Percentiles rank a stretch among this genome's conserved stretches.
phyloP scores from a whole-genome alignment of 805 yeast species.

The Lipomyces starkeyi region DNA sequence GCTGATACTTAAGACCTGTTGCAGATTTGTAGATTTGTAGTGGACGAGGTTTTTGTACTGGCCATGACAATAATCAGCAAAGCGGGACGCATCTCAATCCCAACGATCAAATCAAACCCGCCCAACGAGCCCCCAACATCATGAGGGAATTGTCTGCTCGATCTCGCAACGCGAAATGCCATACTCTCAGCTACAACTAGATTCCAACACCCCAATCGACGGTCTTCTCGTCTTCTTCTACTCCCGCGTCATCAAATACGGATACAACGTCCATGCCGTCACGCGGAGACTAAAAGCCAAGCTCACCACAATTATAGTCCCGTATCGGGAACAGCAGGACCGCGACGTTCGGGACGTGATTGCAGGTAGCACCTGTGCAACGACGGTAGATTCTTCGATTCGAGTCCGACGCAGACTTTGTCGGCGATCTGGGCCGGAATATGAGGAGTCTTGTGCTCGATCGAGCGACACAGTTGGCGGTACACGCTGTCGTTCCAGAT shows the following conservation, averaged over 20 bases:
- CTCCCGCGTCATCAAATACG: slow-evolving; percentile 18
- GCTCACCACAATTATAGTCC: background rate
- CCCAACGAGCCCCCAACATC: no score
- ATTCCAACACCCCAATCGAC: background rate
- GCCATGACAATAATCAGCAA: no score
- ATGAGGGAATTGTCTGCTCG: no score
- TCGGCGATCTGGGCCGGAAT: background rate
- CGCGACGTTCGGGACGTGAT: background rate
- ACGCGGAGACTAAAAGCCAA: background rate
- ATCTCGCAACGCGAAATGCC: background rate
- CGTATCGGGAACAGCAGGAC: background rate
- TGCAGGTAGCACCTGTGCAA: background rate
- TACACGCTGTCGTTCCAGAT: background rate
- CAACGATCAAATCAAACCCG: no score
- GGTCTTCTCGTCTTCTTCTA: slow-evolving; percentile 9
- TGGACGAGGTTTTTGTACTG: no score
- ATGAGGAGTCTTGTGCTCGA: background rate
- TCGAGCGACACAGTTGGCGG: background rate
- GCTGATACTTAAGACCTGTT: no score
- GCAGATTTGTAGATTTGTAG: no score
- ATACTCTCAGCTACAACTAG: background rate
- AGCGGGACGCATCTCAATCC: no score
- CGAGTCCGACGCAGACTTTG: background rate
- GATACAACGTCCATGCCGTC: background rate
- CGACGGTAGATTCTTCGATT: background rate